Base-by-base conservation (phyloP, 768 basidiomycete genomes). In the Lactifluus pinguis region DNA sequence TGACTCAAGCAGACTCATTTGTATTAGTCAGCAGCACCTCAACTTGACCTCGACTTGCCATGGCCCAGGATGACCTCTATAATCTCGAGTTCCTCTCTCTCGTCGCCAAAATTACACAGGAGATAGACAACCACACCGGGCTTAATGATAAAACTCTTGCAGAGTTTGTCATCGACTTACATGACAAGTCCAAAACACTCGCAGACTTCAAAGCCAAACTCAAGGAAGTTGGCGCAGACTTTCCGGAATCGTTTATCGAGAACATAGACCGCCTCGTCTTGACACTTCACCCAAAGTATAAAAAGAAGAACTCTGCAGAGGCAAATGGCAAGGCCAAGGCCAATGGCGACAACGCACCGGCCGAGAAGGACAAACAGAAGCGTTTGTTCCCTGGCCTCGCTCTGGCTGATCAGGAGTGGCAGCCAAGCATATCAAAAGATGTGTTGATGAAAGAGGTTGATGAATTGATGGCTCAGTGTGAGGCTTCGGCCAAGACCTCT, bases 201-300 rank as follows among this genome's bases (percentile, higher is more conserved):
- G 76, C 78, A 7, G 83, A 84, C 50, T 99, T 98, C 82, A 91
- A 92, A 75, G 70, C 73, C 51, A 87, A 89, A 71, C 81, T 98
- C 49, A 78, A 80, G 57, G 85, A 87, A 61, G 77, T 82, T 61
- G 92, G 85, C 21, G 89, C 91, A 19, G 84, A 83, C 65, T 94
- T 98, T 69, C 87, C 93, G 4, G 90, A 91, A 63, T 90, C 90
- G 30, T 90, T 98, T 70, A 99, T 76, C 60, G 89, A 94, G 72
- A 95, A 87, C 69, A 83, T 98, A 38, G 95, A 38, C 13, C 89
- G 97, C 19, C 83, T 98, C 55, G 38, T 99, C 67, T 82, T 97
- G 57, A 90, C 82, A 59, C 83, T 98, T 79, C 95, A 99, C 68
- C 97, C 95, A 1, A 97, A 93, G 69, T 88, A 98, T 77, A 97